Conservation (phyloP, 768 basidiomycete species). For the Ephemerocybe angulata region DNA sequence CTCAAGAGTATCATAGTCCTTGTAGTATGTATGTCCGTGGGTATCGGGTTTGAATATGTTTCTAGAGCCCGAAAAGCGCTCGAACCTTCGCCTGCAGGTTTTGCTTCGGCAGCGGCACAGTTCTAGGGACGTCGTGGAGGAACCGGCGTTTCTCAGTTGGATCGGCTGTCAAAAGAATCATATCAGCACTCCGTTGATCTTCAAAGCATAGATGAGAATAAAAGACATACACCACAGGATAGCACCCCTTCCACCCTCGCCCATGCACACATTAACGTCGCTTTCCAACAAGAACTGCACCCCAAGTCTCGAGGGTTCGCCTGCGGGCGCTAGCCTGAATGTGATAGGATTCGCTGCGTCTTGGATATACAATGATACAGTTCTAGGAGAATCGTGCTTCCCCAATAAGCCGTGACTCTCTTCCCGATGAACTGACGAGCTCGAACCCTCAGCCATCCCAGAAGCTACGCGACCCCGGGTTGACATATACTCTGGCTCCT, state of each 20-base stretch:
- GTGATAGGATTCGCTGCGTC: constrained; percentile 16
- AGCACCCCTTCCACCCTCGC: constrained; percentile 25
- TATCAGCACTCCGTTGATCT: constrained; percentile 4
- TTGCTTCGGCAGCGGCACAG: constrained; percentile 20
- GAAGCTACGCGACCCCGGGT: not conserved
- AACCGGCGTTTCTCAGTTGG: constrained; percentile 8
- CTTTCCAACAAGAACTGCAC: constrained; percentile 29
- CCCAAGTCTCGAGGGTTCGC: constrained; percentile 27
- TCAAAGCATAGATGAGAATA: not conserved
- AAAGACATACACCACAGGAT: constrained; percentile 25
- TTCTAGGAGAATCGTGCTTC: not conserved
- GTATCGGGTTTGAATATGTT: no score
- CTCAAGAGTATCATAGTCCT: no score
- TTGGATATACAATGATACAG: constrained; percentile 23
- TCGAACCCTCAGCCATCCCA: not conserved
- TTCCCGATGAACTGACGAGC: not conserved
- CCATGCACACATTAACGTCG: constrained; percentile 25
- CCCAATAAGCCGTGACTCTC: not conserved
- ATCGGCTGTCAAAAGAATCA: constrained; percentile 18
- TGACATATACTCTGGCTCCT: not conserved
- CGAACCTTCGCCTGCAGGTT: constrained; percentile 26
- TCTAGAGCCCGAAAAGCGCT: constrained; percentile 18
- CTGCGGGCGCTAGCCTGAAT: constrained; percentile 23
- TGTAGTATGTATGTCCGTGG: no score
- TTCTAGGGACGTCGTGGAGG: constrained; percentile 20